phyloP scores from a whole-genome alignment of 2,329 filamentous ascomycete genomes.

The Pseudopyricularia cyperi region DNA sequence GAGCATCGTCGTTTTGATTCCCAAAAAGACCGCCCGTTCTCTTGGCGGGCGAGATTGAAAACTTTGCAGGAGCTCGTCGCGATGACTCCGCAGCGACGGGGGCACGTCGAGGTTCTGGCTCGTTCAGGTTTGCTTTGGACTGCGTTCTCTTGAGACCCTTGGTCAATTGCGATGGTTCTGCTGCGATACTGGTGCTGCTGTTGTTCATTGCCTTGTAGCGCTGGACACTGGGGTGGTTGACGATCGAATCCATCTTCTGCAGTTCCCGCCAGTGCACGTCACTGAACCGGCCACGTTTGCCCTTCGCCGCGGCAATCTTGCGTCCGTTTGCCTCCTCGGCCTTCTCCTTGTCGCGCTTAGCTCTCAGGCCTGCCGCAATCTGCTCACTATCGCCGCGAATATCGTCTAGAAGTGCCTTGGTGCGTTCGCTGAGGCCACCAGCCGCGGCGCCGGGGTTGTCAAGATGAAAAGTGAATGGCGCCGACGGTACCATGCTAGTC shows the following conservation, averaged over 20 bases:
- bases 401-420: slow-evolving; percentile 48
- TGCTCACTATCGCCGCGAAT: slow-evolving; percentile 58
- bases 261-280: slow-evolving; percentile 79
- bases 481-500: slow-evolving; percentile 32
- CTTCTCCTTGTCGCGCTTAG: slow-evolving; percentile 44
- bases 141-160: slow-evolving; percentile 37
- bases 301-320: slow-evolving; percentile 68
- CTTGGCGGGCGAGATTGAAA: slow-evolving; percentile 13
- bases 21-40: slow-evolving; percentile 13
- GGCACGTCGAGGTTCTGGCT: slow-evolving; percentile 24
- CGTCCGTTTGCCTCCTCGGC: slow-evolving; percentile 36
- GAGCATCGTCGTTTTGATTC: slow-evolving; percentile 10
- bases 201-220: slow-evolving; percentile 16
- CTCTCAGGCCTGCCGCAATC: slow-evolving; percentile 56
- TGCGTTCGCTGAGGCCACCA: slow-evolving; percentile 45
- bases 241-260: slow-evolving; percentile 97
- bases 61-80: slow-evolving; percentile 11
- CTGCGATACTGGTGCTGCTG: neutral
- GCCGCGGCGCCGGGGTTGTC: slow-evolving; percentile 31
- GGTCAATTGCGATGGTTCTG: neutral
- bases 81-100: slow-evolving; percentile 12
- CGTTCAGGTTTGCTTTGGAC: slow-evolving; percentile 50
- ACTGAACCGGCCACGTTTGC: slow-evolving; percentile 68
- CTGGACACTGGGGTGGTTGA: slow-evolving; percentile 61
- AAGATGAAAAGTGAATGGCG: slow-evolving; percentile 54